Base-by-base conservation (phyloP, 805 yeast genomes). In the Kluyveromyces aestuarii region DNA sequence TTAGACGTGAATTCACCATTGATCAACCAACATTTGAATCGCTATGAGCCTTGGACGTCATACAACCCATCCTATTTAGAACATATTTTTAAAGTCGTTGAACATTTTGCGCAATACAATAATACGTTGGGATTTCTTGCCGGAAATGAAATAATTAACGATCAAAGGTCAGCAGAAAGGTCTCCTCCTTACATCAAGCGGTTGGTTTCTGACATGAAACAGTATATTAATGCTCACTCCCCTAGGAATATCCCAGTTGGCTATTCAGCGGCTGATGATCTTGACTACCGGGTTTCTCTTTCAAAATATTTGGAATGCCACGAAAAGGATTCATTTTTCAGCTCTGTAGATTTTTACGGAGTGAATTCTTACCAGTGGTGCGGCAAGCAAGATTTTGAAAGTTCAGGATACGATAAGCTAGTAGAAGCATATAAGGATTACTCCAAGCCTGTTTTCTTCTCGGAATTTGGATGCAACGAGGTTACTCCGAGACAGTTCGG, bases 291-390 rank as follows among this genome's bases (percentile, higher is more conserved):
- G 58, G 76, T 78, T 8, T 76, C 96, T 0, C 72, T 90, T 44
- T 84, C 96, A 0, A 75, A 80, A 49, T 91, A 86, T 62, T 73
- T 91, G 48, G 91, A 84, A 57, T 90, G 97, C 59, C 76, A 80
- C 21, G 80, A 78, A 18, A 73, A 72, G 2, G 61, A 58, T 2
- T 67, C 75, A 0, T 54, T 61, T 2, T 84, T 81, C 45, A 66
- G 81, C 2, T 54, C 63, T 33, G 81, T 84, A 16, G 98, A 91
- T 61, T 89, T 91, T 73, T 89, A 85, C 66, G 99, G 97, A 13
- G 79, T 91, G 63, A 91, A 93, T 72, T 87, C 95, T 46, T 93
- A 93, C 68, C 84, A 88, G 52, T 91, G 98, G 98, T 93, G 98
- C 71, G 98, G 98, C 2, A 77, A 80, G 44, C 96, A 88, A 64